phyloP scores from a whole-genome alignment of 2,329 filamentous ascomycete species.

The Chalaropsis thielavioides region DNA sequence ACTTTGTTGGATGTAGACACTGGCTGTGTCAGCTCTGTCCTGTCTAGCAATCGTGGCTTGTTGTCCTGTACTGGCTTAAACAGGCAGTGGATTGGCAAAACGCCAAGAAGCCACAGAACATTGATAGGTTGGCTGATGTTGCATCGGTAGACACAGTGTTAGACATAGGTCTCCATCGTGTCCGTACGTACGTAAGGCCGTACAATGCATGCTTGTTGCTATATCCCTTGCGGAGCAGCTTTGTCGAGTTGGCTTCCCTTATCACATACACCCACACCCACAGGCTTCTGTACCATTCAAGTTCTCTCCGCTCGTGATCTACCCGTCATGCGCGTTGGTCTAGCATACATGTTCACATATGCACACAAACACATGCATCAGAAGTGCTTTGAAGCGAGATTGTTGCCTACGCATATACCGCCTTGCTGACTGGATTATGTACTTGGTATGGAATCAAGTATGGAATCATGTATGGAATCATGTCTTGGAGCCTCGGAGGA shows the following conservation, averaged over 20 bases:
- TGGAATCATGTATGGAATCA: neutral
- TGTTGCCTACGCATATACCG: neutral
- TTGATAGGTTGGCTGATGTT: neutral
- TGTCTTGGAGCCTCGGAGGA: neutral
- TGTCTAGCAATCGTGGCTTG: neutral
- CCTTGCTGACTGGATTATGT: neutral
- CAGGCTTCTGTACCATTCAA: neutral
- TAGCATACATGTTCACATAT: neutral
- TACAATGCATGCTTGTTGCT: neutral
- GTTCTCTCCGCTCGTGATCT: conserved; percentile 1
- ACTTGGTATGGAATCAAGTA: neutral
- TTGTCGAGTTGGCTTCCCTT: neutral
- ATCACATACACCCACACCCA: neutral
- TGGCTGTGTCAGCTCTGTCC: neutral
- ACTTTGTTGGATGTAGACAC: neutral
- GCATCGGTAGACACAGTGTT: neutral
- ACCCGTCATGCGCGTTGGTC: conserved; percentile 2
- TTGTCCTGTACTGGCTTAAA: neutral
- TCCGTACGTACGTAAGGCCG: neutral
- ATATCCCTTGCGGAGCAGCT: neutral
- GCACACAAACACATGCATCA: neutral
- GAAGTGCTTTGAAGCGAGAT: neutral
- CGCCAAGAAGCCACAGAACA: neutral
- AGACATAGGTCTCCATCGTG: neutral
- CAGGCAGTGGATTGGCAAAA: neutral